phyloP scores from a whole-genome alignment of 139 green algal species.

The Trebouxia sp. region DNA sequence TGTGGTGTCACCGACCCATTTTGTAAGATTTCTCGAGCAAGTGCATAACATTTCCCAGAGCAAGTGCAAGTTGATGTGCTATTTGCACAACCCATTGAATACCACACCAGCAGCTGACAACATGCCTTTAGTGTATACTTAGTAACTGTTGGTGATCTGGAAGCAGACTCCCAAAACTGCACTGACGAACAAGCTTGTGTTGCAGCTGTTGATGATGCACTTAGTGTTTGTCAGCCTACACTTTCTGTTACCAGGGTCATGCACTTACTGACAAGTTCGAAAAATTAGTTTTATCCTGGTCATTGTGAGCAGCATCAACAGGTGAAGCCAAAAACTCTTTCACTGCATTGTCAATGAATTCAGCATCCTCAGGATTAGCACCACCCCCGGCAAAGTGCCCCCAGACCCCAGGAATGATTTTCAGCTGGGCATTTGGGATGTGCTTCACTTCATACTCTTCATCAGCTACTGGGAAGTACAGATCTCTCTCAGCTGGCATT shows the following conservation, averaged over 20 bases:
- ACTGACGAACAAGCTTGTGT: too few species aligned
- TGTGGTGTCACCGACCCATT: too few species aligned
- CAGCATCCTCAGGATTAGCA: not conserved
- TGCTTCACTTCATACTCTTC: conserved; percentile 29
- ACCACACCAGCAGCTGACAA: too few species aligned
- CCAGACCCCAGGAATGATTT: conserved; percentile 20
- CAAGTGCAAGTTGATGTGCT: too few species aligned
- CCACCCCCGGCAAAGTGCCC: conserved; percentile 28
- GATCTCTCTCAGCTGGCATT: conserved; percentile 17
- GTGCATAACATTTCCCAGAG: too few species aligned
- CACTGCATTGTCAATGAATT: conserved; percentile 22
- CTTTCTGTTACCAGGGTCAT: not conserved
- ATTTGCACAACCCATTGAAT: too few species aligned
- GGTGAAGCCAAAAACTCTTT: conserved; percentile 6
- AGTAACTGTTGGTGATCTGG: too few species aligned
- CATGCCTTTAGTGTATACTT: too few species aligned
- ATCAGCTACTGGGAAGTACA: conserved; percentile 30
- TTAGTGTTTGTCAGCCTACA: not conserved
- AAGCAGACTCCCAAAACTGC: too few species aligned
- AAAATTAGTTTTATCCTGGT: not conserved
- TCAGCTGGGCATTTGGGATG: conserved; percentile 24
- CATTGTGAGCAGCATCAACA: not conserved
- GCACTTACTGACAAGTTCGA: not conserved
- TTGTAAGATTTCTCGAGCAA: too few species aligned
- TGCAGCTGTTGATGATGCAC: too few species aligned